Evolutionary conservation across 1,139 yeast species (phyloP), one percentile per base, ranked within the genome.

Genomic region (Nadsonia commutata): DNA sequence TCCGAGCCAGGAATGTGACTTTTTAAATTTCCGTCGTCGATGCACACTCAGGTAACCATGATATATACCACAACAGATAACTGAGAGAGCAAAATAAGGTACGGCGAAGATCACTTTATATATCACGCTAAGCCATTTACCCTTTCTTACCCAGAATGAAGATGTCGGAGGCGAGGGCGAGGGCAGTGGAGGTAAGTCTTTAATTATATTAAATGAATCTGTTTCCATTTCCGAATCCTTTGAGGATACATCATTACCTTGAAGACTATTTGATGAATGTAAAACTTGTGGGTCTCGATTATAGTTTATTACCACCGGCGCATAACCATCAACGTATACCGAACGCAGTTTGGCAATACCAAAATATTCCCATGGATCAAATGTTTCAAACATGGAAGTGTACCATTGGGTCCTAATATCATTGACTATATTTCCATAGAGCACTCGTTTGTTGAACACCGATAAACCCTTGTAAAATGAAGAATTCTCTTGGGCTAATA

Each of bases 351-450:
- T 54, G n/a, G 58, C 59, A 20, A 60, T 53, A 16, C 58, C 53
- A 44, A 62, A 65, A 16, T 53, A 45, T 57, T 47, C 43, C 46
- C 54, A 82, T 0, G 93, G 93, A 54, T 84, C 93, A 20, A 64
- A 62, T 16, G 63, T 55, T 2, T 80, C 72, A 31, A 81, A 80
- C 2, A 82, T 81, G 0, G 94, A 69, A 0, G 94, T 83, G 70
- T 81, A 83, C 80, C 84, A 84, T 22, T 81, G 72, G 2, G 93
- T 78, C 51, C 94, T 71, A 52, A 76, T 77, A 60, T 84, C 95
- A 51, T 83, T 81, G 48, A 80, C 72, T 38, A 80, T 71, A 58
- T 84, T 84, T 3, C 90, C 81, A 56, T 84, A 84, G 45, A 83
- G 61, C 2, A 77, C 59, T 44, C 70, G 66, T 48, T 72, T 56